Evolutionary conservation across 2,329 filamentous ascomycete genomes (phyloP).

Genomic region (Xylariaceae sp.): DNA sequence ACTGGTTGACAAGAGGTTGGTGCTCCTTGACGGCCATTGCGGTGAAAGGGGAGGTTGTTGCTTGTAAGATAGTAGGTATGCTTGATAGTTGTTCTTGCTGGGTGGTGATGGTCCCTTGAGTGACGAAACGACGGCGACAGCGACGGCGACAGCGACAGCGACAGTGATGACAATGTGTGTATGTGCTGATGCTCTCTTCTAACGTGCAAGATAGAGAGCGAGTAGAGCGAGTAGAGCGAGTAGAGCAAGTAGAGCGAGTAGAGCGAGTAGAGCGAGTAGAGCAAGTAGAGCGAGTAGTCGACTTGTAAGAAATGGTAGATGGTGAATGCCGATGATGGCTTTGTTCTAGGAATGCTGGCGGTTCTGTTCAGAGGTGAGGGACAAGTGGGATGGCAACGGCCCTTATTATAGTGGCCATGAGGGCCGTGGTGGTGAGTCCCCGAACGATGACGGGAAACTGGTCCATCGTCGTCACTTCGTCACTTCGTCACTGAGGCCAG

Average conservation of each 20-base stretch:
- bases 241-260: constrained; percentile 26
- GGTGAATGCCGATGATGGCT: constrained; percentile 16
- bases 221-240: constrained; percentile 30
- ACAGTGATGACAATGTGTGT: constrained; percentile 26
- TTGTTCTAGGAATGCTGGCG: neutral
- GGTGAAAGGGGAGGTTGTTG: constrained; percentile 14
- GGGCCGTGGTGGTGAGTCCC: constrained; percentile 9
- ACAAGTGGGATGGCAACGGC: constrained; percentile 11
- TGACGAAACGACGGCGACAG: constrained; percentile 27
- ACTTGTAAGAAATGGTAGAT: constrained; percentile 33
- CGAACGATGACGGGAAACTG: constrained; percentile 17
- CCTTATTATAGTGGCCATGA: constrained; percentile 15
- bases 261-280: constrained; percentile 31
- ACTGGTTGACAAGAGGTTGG: constrained; percentile 42
- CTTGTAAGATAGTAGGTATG: neutral
- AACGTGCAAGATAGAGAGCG: constrained; percentile 38
- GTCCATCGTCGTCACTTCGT: constrained; percentile 11
- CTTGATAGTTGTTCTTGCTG: constrained; percentile 2
- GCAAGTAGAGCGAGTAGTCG: constrained; percentile 11
- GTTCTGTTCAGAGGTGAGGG: neutral
- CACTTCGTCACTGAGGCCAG: neutral
- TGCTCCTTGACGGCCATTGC: constrained; percentile 41
- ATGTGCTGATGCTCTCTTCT: constrained; percentile 32
- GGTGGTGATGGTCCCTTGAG: constrained; percentile 24
- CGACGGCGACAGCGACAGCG: no score